Base-by-base conservation (phyloP, 1,284 basidiomycete species). In the Leccinum angustisporum region DNA sequence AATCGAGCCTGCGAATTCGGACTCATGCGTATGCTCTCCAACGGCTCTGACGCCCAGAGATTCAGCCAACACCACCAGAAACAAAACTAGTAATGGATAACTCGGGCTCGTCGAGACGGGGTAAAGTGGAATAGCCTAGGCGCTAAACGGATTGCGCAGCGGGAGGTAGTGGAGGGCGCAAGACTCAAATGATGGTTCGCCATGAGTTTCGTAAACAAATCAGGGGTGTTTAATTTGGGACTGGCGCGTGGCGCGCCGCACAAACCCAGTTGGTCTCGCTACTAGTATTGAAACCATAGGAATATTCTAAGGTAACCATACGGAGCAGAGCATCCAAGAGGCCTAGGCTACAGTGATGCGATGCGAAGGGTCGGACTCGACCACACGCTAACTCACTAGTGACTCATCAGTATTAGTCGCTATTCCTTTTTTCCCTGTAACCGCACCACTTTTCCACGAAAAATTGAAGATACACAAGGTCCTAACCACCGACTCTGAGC, bases 11-110 rank as follows among this genome's bases (percentile, higher is more conserved):
- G 60, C 6, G 70, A 56, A 53, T n/a, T 36, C 34, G 34, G 58
- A 21, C 3, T 65, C 71, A 71, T 70, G 4, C 14, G 34, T 51
- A 8, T 34, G 54, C 7, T 56, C 50, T 48, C 34, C 31, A 25
- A 27, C 6, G 25, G 31, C 5, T 43, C 36, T 54, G 33, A 18
- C 18, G 21, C 31, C 18, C 21, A 36, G 25, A 52, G 27, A 5
- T 16, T 25, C 51, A 18, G 7, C 25, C 51, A 43, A n/a, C 27
- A 43, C 46, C 7, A 48, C n/a, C 10, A 46, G 50, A 54, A 14
- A 57, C n/a, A 27, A 50, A 38, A 9, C 8, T 2, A 43, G 46
- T 14, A 11, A 48, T 21, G 40, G 21, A 11, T 46, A 11, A 4
- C 1, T 18, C 18, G 25, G 13, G n/a, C 11, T 31, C 8, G 62